phyloP scores from a whole-genome alignment of 129 eudicot species.

The Chrysanthemum makinoi region DNA sequence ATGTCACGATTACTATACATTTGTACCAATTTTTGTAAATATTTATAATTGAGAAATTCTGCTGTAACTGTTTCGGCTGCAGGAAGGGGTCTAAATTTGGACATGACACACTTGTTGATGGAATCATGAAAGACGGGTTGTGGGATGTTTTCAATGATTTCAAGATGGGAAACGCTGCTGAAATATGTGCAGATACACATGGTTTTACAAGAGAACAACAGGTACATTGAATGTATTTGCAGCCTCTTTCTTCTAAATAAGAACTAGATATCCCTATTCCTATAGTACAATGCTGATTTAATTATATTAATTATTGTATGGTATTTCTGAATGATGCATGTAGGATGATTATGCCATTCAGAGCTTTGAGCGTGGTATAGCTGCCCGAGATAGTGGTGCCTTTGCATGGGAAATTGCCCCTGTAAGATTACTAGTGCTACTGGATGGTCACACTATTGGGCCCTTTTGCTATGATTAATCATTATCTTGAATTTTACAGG shows the following conservation, averaged over 20 bases:
- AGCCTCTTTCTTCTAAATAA: slow-evolving; percentile 7
- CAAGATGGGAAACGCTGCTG: slow-evolving; percentile 93
- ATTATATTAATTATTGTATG: background rate
- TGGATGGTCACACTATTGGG: slow-evolving; percentile 17
- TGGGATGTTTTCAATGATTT: slow-evolving; percentile 89
- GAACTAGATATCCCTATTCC: background rate
- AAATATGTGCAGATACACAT: slow-evolving; percentile 85
- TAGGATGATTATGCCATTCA: slow-evolving; percentile 94
- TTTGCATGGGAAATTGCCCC: slow-evolving; percentile 97
- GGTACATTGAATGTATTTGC: slow-evolving; percentile 41
- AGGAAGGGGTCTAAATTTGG: slow-evolving; percentile 98
- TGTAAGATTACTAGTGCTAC: slow-evolving; percentile 44
- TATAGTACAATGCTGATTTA: background rate
- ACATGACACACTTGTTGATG: slow-evolving; percentile 94
- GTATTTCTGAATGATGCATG: slow-evolving; percentile 21
- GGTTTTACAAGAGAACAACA: slow-evolving; percentile 81
- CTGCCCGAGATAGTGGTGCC: slow-evolving; percentile 85
- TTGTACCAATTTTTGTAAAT: background rate
- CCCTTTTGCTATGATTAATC: slow-evolving; percentile 12
- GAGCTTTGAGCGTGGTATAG: slow-evolving; percentile 95
- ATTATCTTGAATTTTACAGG: slow-evolving; percentile 47
- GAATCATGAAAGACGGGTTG: slow-evolving; percentile 87
- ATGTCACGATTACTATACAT: background rate
- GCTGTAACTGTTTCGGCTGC: slow-evolving; percentile 26
- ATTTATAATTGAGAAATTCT: background rate